Percentiles rank a stretch among this genome's conserved stretches.
These are phyloP conservation scores for Eucalyptus dawsonii DNA, from an alignment of 345 rosid genomes.

Conservation along the genomic window DNA sequence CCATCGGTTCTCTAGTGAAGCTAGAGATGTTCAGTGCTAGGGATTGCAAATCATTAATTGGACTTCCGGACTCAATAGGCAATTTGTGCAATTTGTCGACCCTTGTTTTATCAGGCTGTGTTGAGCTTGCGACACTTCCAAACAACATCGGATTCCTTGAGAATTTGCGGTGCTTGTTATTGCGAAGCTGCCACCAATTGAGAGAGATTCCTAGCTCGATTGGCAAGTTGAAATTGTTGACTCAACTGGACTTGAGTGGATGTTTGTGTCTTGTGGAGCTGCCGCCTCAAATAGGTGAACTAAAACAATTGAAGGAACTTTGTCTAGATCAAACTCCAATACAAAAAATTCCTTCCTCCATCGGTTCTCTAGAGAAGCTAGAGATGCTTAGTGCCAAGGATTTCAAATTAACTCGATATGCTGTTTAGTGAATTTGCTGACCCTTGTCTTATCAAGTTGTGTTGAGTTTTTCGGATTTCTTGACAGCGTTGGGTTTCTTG, in stretches of 20 bases:
- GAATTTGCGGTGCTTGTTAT: background rate
- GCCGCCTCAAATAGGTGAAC: background rate
- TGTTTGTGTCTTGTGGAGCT: background rate
- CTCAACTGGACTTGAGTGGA: background rate
- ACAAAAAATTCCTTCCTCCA: background rate
- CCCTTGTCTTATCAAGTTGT: too few relatives aligned
- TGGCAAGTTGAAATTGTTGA: background rate
- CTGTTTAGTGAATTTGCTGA: too few relatives aligned
- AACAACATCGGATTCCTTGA: background rate
- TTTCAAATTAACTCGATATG: fast-evolving
- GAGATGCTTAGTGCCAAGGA: too few relatives aligned
- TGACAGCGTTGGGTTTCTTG: too few relatives aligned
- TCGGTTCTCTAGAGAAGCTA: background rate
- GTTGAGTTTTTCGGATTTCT: too few relatives aligned
- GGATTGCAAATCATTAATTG: background rate
- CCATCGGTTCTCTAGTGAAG: too few relatives aligned
- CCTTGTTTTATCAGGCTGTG: background rate
- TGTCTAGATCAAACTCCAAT: background rate
- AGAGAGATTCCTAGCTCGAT: background rate
- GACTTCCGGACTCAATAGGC: background rate
- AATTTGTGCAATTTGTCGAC: background rate
- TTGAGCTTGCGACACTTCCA: background rate
- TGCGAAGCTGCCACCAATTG: background rate
- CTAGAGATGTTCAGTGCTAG: background rate
- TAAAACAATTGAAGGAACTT: background rate